These are phyloP conservation scores for Dipteronia sinensis DNA, from an alignment of 345 rosid species.

Conservation along the genomic window DNA sequence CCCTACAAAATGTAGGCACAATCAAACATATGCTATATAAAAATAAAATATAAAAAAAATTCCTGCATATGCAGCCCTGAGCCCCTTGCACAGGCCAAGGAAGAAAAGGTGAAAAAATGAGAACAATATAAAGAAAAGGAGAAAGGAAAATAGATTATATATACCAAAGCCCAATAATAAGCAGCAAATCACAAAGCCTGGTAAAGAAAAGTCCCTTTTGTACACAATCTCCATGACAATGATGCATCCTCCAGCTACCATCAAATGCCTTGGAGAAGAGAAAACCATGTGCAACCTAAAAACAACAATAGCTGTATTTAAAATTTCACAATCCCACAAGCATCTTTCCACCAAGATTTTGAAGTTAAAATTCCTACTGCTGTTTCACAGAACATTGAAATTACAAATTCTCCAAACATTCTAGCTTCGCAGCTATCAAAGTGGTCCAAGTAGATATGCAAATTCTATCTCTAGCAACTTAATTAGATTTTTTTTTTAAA, in stretches of 20 bases:
- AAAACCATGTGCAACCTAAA: constrained; percentile 95
- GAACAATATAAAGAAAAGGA: not conserved
- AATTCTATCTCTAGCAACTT: not conserved
- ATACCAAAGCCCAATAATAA: constrained; percentile 79
- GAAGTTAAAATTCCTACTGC: not conserved
- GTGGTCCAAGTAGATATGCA: not conserved
- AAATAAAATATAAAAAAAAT: not conserved
- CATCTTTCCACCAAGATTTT: not conserved
- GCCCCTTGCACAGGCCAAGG: not conserved
- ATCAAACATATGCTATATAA: constrained; percentile 1
- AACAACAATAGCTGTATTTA: constrained; percentile 15
- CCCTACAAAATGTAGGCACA: constrained; percentile 41
- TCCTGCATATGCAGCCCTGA: not conserved
- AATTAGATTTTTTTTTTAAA: not conserved
- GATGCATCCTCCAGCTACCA: constrained; percentile 89
- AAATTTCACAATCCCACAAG: not conserved
- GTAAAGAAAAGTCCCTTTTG: constrained; percentile 82
- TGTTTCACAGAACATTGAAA: not conserved
- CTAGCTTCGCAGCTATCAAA: not conserved
- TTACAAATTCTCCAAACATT: not conserved
- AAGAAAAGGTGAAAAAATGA: constrained; percentile 1
- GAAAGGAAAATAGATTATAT: constrained; percentile 18
- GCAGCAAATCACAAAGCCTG: constrained; percentile 79
- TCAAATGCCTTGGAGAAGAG: constrained; percentile 95
- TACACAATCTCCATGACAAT: constrained; percentile 75